Conservation (phyloP, 371 early-diverging fungal genomes). For the Parasitella parasitica region DNA sequence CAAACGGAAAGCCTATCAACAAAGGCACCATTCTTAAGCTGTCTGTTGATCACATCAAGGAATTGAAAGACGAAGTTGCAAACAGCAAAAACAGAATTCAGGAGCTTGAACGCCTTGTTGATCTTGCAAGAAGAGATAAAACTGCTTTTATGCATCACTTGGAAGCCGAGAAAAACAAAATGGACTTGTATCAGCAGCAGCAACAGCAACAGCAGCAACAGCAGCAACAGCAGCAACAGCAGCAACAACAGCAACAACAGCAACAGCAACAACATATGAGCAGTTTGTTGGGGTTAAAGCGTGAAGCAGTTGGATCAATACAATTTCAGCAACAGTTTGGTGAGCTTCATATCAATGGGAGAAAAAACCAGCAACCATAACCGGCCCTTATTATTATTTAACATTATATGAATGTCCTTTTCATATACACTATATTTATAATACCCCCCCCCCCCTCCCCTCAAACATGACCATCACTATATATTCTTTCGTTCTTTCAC, state of each 20-base stretch:
- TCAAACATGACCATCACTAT: neutral
- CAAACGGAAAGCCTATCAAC: constrained; percentile 63
- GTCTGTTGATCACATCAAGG: constrained; percentile 67
- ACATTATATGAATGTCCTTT: neutral
- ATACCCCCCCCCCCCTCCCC: neutral
- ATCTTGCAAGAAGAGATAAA: constrained; percentile 26
- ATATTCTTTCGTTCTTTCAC: neutral
- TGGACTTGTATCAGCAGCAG: constrained; percentile 5
- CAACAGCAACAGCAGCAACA: constrained; percentile 10
- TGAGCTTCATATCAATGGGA: constrained; percentile 25
- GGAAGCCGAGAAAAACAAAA: constrained; percentile 2
- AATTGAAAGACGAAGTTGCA: constrained; percentile 34
- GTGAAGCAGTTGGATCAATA: constrained; percentile 25
- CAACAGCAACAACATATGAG: neutral
- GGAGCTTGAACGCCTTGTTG: constrained; percentile 72
- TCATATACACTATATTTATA: neutral
- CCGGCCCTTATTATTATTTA: neutral
- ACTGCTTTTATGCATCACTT: constrained; percentile 1
- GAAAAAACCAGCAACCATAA: constrained; percentile 6
- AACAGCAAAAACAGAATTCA: constrained; percentile 34
- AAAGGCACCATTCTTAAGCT: constrained; percentile 86
- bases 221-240: neutral
- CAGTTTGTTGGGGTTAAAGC: neutral
- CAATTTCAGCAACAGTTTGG: constrained; percentile 35
- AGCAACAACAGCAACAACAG: neutral